phyloP scores from a whole-genome alignment of 2,329 filamentous ascomycete species.

The Colletotrichum musicola region DNA sequence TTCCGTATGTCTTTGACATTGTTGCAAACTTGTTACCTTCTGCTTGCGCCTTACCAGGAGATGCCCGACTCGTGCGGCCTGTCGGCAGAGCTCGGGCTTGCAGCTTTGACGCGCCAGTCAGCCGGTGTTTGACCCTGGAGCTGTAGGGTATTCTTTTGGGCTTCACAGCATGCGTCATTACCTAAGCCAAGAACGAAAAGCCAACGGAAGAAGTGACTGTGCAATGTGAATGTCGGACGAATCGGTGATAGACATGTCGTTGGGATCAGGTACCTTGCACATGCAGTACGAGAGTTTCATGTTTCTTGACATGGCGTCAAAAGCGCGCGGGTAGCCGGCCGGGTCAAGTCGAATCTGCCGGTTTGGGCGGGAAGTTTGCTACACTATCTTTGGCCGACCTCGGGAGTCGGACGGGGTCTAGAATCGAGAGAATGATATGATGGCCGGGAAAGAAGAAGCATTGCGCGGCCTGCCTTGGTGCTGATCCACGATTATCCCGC shows the following conservation, averaged over 20 bases:
- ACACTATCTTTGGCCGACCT: conserved; percentile 5
- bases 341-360: conserved; percentile 12
- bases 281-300: conserved; percentile 35
- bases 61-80: conserved; percentile 7
- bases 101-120: conserved; percentile 24
- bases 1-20: not conserved
- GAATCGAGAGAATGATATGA: conserved; percentile 12
- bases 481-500: conserved; percentile 21
- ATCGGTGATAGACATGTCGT: not conserved
- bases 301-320: conserved; percentile 31
- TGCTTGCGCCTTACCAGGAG: conserved; percentile 13
- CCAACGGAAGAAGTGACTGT: conserved; percentile 6
- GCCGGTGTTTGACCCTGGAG: conserved; percentile 11
- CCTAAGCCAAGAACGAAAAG: conserved; percentile 16
- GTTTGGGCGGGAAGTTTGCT: conserved; percentile 15
- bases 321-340: conserved; percentile 28
- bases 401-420: conserved; percentile 1
- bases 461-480: conserved; percentile 35
- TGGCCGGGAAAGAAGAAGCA: conserved; percentile 14
- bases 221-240: conserved; percentile 26
- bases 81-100: conserved; percentile 12
- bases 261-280: conserved; percentile 6
- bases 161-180: conserved; percentile 23
- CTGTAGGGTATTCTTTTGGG: not conserved
- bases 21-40: conserved; percentile 5